Conservation (phyloP, 257 asterid genomes). For the Plantago ovata region DNA sequence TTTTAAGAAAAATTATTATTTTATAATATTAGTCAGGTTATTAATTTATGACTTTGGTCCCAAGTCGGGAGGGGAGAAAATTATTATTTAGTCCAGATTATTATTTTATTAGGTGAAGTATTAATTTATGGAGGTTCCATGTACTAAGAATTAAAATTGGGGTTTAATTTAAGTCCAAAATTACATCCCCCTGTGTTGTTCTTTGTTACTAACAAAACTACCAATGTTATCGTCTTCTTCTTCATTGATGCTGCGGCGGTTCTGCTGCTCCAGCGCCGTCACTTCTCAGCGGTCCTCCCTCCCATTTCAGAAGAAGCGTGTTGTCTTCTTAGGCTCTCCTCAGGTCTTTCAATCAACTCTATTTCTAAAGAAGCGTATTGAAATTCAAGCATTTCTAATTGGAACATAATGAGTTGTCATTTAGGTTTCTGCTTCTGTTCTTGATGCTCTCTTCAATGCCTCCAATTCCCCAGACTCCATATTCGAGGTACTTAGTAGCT, state of each 20-base stretch:
- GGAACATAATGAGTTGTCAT: background rate
- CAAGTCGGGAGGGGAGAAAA: too few species aligned
- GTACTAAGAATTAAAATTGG: too few species aligned
- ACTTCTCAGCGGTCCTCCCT: conserved; percentile 25
- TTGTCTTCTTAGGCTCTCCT: conserved; percentile 81
- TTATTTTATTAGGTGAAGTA: too few species aligned
- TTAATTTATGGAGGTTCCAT: too few species aligned
- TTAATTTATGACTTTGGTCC: too few species aligned
- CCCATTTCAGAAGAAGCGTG: conserved; percentile 52
- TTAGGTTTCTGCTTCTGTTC: conserved; percentile 80
- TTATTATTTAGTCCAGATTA: too few species aligned
- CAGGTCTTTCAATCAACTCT: conserved; percentile 34
- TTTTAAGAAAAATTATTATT: too few species aligned
- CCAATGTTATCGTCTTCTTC: conserved; percentile 65
- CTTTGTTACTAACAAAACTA: too few species aligned
- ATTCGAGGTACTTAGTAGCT: conserved; percentile 31
- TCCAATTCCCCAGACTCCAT: conserved; percentile 64
- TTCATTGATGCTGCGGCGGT: conserved; percentile 68
- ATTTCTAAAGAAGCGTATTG: background rate
- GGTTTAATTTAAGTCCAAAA: too few species aligned
- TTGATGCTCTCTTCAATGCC: conserved; percentile 67
- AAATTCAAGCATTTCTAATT: background rate
- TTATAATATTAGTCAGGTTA: too few species aligned
- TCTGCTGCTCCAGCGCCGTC: conserved; percentile 51
- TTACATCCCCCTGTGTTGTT: too few species aligned